Evolutionary conservation across 371 early-diverging fungal species (phyloP).

Genomic region (Umbelopsis sp.): DNA sequence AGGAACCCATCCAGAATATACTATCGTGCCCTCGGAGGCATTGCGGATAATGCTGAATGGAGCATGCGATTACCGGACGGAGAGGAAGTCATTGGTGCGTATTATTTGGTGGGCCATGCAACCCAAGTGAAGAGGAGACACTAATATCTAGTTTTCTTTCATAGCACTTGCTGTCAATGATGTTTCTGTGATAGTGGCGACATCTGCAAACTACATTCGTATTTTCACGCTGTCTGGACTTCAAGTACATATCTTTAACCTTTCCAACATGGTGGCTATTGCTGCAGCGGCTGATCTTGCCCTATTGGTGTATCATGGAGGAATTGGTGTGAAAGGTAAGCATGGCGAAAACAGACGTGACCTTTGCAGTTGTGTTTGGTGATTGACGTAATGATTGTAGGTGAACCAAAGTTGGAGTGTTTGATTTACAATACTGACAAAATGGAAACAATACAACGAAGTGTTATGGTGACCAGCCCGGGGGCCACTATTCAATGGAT

Average conservation of each 20-base stretch:
- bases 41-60: constrained; percentile 82
- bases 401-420: constrained; percentile 69
- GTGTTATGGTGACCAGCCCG: background rate
- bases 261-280: constrained; percentile 72
- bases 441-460: constrained; percentile 56
- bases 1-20: constrained; percentile 66
- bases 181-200: constrained; percentile 72
- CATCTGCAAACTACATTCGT: constrained; percentile 76
- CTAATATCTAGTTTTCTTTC: background rate
- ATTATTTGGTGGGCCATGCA: background rate
- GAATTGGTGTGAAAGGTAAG: constrained; percentile 40
- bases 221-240: constrained; percentile 79
- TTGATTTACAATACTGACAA: constrained; percentile 68
- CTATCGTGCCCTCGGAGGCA: constrained; percentile 57
- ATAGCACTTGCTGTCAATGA: constrained; percentile 76
- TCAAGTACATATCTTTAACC: constrained; percentile 68
- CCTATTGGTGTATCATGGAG: constrained; percentile 33
- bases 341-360: no score
- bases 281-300: constrained; percentile 53
- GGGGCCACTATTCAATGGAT: constrained; percentile 56
- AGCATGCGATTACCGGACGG: constrained; percentile 61
- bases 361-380: no score
- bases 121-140: background rate
- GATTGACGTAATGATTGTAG: constrained; percentile 23
- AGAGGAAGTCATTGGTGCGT: constrained; percentile 66